Conservation (phyloP, 768 basidiomycete species). For the Favolaschia claudopus region DNA sequence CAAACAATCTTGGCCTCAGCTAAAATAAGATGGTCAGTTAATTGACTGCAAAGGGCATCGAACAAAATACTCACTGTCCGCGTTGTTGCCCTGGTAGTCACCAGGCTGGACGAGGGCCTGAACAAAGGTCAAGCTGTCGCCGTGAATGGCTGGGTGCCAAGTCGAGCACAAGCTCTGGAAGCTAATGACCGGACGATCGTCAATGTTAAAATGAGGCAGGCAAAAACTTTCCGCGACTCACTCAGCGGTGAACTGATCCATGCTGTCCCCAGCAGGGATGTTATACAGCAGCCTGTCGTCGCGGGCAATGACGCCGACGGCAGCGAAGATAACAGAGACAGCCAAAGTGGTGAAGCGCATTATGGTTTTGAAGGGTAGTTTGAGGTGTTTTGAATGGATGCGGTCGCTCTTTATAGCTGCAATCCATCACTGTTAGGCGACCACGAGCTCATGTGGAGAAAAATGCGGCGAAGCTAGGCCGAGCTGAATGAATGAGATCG, state of each 20-base stretch:
- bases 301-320: neutral
- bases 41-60: neutral
- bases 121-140: neutral
- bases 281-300: conserved; percentile 12
- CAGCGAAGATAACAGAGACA: neutral
- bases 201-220: neutral
- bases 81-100: neutral
- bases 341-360: neutral
- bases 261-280: conserved; percentile 8
- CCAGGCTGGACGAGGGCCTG: neutral
- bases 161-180: neutral
- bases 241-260: conserved; percentile 3
- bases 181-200: neutral
- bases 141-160: neutral
- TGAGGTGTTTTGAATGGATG: no score
- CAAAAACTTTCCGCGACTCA: neutral
- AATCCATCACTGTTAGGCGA: no score
- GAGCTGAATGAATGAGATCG: no score
- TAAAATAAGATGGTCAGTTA: neutral
- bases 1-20: conserved; percentile 10
- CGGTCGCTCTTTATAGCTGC: no score
- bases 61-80: conserved; percentile 9
- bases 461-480: no score
- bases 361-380: no score
- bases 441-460: no score